These are phyloP conservation scores for Claviceps quebecensis DNA, from an alignment of 2,329 filamentous ascomycete genomes.

Conservation along the genomic window DNA sequence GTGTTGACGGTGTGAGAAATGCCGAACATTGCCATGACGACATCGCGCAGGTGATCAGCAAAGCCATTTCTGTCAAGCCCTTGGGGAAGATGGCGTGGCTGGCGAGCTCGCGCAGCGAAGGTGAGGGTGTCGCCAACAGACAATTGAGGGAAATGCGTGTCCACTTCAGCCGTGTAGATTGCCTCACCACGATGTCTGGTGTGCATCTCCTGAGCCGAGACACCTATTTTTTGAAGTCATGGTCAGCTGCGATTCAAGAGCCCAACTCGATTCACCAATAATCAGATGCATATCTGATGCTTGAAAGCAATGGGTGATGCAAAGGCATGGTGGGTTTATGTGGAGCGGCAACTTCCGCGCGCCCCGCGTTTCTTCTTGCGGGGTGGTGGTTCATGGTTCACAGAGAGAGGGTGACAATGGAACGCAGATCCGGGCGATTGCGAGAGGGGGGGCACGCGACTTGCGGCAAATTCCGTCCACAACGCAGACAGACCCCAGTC, in stretches of 20 bases:
- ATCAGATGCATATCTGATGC: no score
- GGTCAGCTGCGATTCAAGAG: constrained; percentile 2
- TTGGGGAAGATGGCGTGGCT: constrained; percentile 45
- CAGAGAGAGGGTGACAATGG: constrained; percentile 1
- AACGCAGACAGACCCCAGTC: neutral
- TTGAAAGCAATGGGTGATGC: neutral
- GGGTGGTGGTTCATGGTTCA: no score
- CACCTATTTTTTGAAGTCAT: constrained; percentile 25
- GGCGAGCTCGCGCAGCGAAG: constrained; percentile 59
- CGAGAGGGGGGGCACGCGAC: neutral
- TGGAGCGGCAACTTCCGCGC: constrained; percentile 4
- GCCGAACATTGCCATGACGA: constrained; percentile 63
- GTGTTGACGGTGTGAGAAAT: constrained; percentile 62
- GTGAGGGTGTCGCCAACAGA: constrained; percentile 66
- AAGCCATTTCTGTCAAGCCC: constrained; percentile 35
- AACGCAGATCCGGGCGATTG: constrained; percentile 1
- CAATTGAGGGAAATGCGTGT: constrained; percentile 67
- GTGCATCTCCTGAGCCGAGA: constrained; percentile 61
- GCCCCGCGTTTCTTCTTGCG: constrained; percentile 2
- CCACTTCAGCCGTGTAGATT: constrained; percentile 75
- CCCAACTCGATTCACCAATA: no score
- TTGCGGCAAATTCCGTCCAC: constrained; percentile 5
- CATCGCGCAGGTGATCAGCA: constrained; percentile 49
- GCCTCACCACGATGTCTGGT: constrained; percentile 67
- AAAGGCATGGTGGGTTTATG: neutral